A percentile compares a stretch with the other conserved stretches of the same genome.
Evolutionary conservation across 352 stramenopile species (phyloP).

Genomic region (Aphanomyces stellatus): DNA sequence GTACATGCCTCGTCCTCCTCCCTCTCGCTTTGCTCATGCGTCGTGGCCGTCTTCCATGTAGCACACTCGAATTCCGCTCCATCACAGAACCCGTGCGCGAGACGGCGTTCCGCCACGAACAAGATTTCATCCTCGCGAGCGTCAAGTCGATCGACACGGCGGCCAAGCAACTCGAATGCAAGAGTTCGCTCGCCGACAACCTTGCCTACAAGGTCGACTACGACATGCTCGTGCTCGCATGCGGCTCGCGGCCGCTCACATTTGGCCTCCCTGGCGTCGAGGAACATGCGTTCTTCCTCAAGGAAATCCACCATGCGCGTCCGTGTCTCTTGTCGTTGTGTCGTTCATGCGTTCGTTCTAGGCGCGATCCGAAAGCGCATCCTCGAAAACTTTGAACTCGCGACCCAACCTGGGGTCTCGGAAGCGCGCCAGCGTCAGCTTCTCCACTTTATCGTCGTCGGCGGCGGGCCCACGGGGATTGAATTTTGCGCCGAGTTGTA

Average conservation of each 20-base stretch:
- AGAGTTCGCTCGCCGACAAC: conserved; percentile 41
- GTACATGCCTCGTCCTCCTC: background rate
- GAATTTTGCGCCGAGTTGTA: conserved; percentile 96
- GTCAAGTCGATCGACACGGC: conserved; percentile 71
- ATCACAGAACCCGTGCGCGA: conserved; percentile 95
- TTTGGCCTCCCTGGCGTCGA: conserved; percentile 88
- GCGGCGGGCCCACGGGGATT: conserved; percentile 90
- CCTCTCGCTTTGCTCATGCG: background rate
- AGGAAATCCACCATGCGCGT: conserved; percentile 93
- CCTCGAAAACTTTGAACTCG: conserved; percentile 91
- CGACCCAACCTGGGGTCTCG: conserved; percentile 77
- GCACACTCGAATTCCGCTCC: conserved; percentile 94
- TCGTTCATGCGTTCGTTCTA: background rate
- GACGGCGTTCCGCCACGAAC: conserved; percentile 54
- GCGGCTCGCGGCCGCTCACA: conserved; percentile 91
- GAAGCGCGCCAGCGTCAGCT: conserved; percentile 84
- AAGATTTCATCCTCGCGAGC: conserved; percentile 63
- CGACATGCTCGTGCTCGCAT: conserved; percentile 91
- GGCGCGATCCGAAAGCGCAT: conserved; percentile 63
- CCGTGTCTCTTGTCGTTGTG: background rate
- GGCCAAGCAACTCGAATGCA: conserved; percentile 62
- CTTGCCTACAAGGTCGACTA: conserved; percentile 82
- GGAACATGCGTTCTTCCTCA: conserved; percentile 95
- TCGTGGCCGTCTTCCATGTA: background rate
- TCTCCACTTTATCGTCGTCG: conserved; percentile 97